Percentiles rank a stretch among this genome's conserved stretches.
phyloP scores from a whole-genome alignment of 352 stramenopile genomes.

The Phytophthora fragariae region DNA sequence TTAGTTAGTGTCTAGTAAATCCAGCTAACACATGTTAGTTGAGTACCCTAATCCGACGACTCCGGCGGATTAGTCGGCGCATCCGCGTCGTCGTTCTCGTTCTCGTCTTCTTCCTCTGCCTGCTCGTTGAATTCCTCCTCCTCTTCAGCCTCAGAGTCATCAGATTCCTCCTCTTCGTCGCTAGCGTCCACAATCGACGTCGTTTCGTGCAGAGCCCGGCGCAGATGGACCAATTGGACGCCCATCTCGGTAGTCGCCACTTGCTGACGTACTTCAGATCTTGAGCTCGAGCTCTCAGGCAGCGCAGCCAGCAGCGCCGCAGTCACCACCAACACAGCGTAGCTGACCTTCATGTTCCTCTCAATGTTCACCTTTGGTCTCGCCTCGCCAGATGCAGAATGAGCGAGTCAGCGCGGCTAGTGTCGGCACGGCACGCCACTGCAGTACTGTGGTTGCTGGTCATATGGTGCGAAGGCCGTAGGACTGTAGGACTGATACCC shows the following conservation, averaged over 20 bases:
- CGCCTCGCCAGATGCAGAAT: conserved; percentile 21
- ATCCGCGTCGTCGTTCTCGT: not conserved
- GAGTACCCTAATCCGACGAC: not conserved
- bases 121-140: conserved; percentile 18
- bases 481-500: not conserved
- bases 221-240: conserved; percentile 20
- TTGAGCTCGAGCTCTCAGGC: not conserved
- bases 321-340: conserved; percentile 1
- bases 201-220: conserved; percentile 14
- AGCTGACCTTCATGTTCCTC: conserved; percentile 23
- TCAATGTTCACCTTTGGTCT: not conserved
- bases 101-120: conserved; percentile 16
- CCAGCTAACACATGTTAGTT: no score
- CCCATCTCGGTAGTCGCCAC: conserved; percentile 20
- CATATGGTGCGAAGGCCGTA: conserved; percentile 4
- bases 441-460: not conserved
- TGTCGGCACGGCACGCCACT: not conserved
- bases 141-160: conserved; percentile 1
- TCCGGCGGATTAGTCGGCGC: not conserved
- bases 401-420: conserved; percentile 19
- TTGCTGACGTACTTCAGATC: conserved; percentile 9
- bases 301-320: conserved; percentile 11
- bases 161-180: not conserved
- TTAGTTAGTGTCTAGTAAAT: no score
- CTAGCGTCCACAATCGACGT: conserved; percentile 7